A percentile compares a stretch with the other conserved stretches of the same genome.
These are phyloP conservation scores for Wickerhamomyces chaumierensis DNA, from an alignment of 805 yeast species.

Conservation along the genomic window DNA sequence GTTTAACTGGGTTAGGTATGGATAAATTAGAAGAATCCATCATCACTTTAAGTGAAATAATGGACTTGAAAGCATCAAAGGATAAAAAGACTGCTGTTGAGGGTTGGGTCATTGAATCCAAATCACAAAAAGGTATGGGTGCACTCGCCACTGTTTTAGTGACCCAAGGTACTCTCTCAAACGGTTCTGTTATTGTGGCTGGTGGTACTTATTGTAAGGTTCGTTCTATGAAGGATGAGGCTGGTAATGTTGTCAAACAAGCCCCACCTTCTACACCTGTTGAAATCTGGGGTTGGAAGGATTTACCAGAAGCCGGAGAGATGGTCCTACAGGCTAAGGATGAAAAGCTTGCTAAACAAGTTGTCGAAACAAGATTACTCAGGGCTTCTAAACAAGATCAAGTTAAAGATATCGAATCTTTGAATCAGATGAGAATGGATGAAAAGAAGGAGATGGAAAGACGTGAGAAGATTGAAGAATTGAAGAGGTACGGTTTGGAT, in stretches of 20 bases:
- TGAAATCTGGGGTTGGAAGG: constrained; percentile 91
- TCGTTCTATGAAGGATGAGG: constrained; percentile 64
- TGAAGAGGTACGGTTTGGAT: constrained; percentile 52
- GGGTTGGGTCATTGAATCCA: constrained; percentile 87
- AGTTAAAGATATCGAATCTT: constrained; percentile 50
- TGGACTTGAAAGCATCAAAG: constrained; percentile 61
- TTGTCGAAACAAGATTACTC: constrained; percentile 51
- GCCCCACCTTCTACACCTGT: constrained; percentile 89
- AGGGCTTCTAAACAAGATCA: constrained; percentile 49
- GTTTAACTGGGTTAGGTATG: constrained; percentile 83
- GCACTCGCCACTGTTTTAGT: constrained; percentile 77
- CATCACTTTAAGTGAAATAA: constrained; percentile 70
- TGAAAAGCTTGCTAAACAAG: constrained; percentile 70
- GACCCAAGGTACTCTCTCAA: constrained; percentile 61
- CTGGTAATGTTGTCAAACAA: constrained; percentile 44
- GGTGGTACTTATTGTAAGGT: constrained; percentile 85
- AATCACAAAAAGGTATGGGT: constrained; percentile 73
- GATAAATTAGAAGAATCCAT: constrained; percentile 84
- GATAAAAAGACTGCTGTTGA: constrained; percentile 40
- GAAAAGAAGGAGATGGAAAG: constrained; percentile 40
- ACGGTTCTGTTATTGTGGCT: constrained; percentile 70
- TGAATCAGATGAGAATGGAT: constrained; percentile 57
- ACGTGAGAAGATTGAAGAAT: constrained; percentile 42
- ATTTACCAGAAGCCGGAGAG: constrained; percentile 85
- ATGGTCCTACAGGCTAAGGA: constrained; percentile 62